Percentiles rank a stretch among this genome's conserved stretches.
Evolutionary conservation across 2,329 filamentous ascomycete genomes (phyloP).

Genomic region (Colletotrichum sp.): DNA sequence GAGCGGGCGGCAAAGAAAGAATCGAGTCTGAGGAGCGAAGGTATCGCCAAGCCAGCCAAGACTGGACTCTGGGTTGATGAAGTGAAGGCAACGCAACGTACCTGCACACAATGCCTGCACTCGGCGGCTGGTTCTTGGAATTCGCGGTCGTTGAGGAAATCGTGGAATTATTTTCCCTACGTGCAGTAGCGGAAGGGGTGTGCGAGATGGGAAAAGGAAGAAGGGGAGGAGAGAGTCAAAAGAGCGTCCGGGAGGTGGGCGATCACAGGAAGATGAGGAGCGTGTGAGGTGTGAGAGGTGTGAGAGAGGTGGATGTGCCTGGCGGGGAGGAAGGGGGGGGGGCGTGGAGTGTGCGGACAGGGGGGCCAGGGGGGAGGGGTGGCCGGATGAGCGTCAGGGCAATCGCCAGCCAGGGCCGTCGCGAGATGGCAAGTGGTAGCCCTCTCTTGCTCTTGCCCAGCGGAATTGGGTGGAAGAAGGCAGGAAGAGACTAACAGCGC

Average conservation of each 20-base stretch:
- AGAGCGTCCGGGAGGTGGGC: constrained; percentile 12
- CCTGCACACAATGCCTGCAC: constrained; percentile 25
- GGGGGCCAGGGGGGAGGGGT: neutral
- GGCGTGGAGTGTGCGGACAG: neutral
- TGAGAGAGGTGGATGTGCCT: constrained; percentile 4
- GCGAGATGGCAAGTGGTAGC: neutral
- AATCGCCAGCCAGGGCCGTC: neutral
- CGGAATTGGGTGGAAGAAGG: neutral
- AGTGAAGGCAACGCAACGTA: neutral
- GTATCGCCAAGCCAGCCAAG: neutral
- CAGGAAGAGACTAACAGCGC: neutral
- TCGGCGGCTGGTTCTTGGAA: constrained; percentile 19
- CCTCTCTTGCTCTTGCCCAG: neutral
- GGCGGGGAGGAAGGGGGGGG: neutral
- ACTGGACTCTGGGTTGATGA: neutral
- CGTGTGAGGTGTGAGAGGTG: neutral
- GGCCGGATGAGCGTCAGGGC: neutral
- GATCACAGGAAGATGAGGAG: constrained; percentile 20
- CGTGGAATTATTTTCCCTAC: constrained; percentile 12
- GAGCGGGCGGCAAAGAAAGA: neutral
- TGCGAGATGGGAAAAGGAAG: neutral
- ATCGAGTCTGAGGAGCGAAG: neutral
- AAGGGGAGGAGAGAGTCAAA: constrained; percentile 1
- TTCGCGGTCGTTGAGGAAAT: neutral
- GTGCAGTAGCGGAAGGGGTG: constrained; percentile 8